Base-by-base conservation (phyloP, 106 monocot genomes). In the Posidonia australis region DNA sequence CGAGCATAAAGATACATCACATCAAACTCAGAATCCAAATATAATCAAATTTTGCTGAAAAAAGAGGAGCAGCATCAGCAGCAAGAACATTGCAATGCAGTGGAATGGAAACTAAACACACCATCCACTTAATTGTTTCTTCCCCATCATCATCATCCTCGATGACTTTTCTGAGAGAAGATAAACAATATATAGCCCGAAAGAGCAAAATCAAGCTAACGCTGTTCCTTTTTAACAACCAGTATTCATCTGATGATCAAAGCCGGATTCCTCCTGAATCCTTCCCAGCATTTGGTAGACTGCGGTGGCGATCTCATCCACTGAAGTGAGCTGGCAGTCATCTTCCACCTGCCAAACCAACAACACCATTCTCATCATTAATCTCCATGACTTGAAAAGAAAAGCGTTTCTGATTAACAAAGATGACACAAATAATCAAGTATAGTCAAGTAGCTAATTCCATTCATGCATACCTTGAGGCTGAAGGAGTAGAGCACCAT, bases 401-500 rank as follows among this genome's bases (percentile, higher is more conserved):
- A n/a, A n/a, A n/a, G n/a, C n/a, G n/a, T n/a, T n/a, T n/a, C n/a
- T n/a, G n/a, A n/a, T n/a, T n/a, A n/a, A n/a, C n/a, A n/a, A n/a
- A n/a, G n/a, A n/a, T n/a, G n/a, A n/a, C n/a, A n/a, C n/a, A n/a
- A n/a, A n/a, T n/a, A n/a, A n/a, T n/a, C n/a, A n/a, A n/a, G n/a
- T n/a, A n/a, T n/a, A n/a, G n/a, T n/a, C n/a, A n/a, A n/a, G n/a
- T n/a, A n/a, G n/a, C 46, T 31, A 24, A 6, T 60, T 60, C 27
- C 9, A n/a, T 54, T 54, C 9, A 22, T 27, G 1, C 41, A 17
- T 32, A 61, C 92, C 92, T 93, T 93, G 65, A 93, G 81, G 62
- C 81, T 93, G 73, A 93, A 79, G 31, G 88, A 86, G 73, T 86
- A 89, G 53, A 89, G 66, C 29, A 76, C 86, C 68, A 77, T 70